Evolutionary conservation across 768 basidiomycete species (phyloP), one percentile per base, ranked within the genome.

Genomic region (Pisolithus albus): DNA sequence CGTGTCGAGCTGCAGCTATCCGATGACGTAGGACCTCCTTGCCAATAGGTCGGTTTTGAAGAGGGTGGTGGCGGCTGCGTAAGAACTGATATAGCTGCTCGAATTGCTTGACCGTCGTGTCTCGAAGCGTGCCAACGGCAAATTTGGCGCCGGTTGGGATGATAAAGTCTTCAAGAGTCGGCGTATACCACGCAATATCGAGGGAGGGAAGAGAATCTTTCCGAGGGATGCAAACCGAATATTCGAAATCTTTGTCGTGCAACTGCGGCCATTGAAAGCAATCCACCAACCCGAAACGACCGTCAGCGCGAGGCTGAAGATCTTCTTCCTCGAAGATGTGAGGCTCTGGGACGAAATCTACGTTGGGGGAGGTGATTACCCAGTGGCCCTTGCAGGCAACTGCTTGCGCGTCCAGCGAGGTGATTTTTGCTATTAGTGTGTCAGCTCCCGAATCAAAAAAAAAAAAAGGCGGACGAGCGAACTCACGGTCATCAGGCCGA

Each of bases 251-350:
- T 9, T 37, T 19, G 8, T 44, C 19, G 15, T 32, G 37, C 11
- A 19, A 13, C 32, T 52, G 51, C 1, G 44, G 51, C 51, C 51
- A 52, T 21, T 52, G 51, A 44, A 46, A 52, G 24, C 49, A 50
- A 10, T 41, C 7, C 2, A 41, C 40, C 40, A 41, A 18, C 40
- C 40, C 19, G 10, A 41, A 41, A 18, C 2, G 32, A 36, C 9
- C 37, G 30, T 36, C 54, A 26, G 18, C n/a, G 28, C 42, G 5
- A 24, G 36, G 23, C 23, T 26, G 13, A 8, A 55, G 18, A 38
- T 55, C 51, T 19, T 26, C 26, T 26, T 36, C 18, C 19, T 40
- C n/a, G 24, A 38, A 30, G 9, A 41, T 42, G 38, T 56, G 51
- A 8, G 43, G 43, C 18, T 56, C 21, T 7, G 51, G 51, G 11